phyloP scores from a whole-genome alignment of 2,329 filamentous ascomycete species.

The Lecanosticta acicola region DNA sequence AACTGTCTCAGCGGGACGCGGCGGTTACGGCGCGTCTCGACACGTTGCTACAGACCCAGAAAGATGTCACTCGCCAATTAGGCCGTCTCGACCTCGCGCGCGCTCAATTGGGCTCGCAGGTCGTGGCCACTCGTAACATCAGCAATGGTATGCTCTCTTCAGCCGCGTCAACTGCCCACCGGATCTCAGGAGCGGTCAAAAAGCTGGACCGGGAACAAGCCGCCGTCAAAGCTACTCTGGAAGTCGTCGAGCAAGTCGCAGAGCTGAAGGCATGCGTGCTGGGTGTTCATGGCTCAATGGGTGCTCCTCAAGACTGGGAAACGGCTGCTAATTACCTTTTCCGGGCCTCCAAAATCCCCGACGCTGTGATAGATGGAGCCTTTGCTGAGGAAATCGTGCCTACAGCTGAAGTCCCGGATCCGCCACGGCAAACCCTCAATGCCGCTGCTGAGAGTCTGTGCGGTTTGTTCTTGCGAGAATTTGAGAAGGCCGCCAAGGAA shows the following conservation, averaged over 20 bases:
- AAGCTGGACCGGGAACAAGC: conserved; percentile 85
- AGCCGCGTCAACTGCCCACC: conserved; percentile 76
- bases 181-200: conserved; percentile 81
- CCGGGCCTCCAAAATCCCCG: conserved; percentile 73
- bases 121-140: conserved; percentile 73
- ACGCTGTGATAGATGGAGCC: conserved; percentile 70
- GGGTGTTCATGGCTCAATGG: conserved; percentile 93
- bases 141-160: conserved; percentile 86
- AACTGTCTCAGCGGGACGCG: conserved; percentile 71
- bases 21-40: conserved; percentile 69
- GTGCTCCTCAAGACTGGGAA: conserved; percentile 97
- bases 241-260: conserved; percentile 90
- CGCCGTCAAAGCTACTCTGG: conserved; percentile 80
- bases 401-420: conserved; percentile 89
- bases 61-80: conserved; percentile 80
- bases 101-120: conserved; percentile 80
- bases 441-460: conserved; percentile 85
- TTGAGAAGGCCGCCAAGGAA: conserved; percentile 82
- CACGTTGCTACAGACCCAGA: conserved; percentile 71
- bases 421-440: conserved; percentile 80
- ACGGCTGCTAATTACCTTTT: conserved; percentile 86
- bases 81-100: conserved; percentile 82
- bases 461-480: conserved; percentile 84
- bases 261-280: conserved; percentile 96
- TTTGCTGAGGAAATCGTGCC: conserved; percentile 93